Conservation (phyloP, 768 basidiomycete species). For the Psilocybe azurescens region DNA sequence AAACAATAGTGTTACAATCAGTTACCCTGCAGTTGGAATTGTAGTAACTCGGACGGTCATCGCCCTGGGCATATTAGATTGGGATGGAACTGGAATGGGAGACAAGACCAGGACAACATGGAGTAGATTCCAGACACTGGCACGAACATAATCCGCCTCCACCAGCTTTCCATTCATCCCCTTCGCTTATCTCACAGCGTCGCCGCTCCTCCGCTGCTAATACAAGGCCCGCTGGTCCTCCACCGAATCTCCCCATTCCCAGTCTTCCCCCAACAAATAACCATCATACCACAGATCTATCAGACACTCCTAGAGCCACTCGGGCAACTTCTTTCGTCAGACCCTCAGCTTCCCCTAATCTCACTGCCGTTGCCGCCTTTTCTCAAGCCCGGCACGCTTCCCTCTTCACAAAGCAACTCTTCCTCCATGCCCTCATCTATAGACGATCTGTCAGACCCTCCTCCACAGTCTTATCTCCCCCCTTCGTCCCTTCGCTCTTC, state of each 20-base stretch:
- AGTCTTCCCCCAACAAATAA: conserved; percentile 49
- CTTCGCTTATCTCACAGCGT: conserved; percentile 38
- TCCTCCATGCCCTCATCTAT: conserved; percentile 43
- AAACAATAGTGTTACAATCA: conserved; percentile 24
- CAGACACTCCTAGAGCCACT: conserved; percentile 27
- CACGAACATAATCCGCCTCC: conserved; percentile 31
- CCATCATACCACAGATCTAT: conserved; percentile 3
- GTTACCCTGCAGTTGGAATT: background rate
- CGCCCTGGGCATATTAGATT: conserved; percentile 10
- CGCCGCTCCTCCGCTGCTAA: conserved; percentile 74
- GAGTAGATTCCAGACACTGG: conserved; percentile 35
- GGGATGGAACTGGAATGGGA: conserved; percentile 47
- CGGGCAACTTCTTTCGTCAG: conserved; percentile 44
- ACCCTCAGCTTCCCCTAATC: conserved; percentile 48
- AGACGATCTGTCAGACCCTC: conserved; percentile 62
- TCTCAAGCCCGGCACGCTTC: conserved; percentile 53
- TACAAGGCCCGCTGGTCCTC: conserved; percentile 69
- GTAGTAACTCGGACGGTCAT: background rate
- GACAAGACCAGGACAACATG: conserved; percentile 34
- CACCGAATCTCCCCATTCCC: conserved; percentile 78
- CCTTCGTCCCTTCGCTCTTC: conserved; percentile 37
- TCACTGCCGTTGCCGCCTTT: conserved; percentile 66
- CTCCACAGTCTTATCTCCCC: conserved; percentile 57
- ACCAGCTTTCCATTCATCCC: conserved; percentile 31
- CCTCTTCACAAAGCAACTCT: conserved; percentile 20